A percentile compares a stretch with the other conserved stretches of the same genome.
Evolutionary conservation across 768 basidiomycete species (phyloP).

Genomic region (Ramaria sp.): DNA sequence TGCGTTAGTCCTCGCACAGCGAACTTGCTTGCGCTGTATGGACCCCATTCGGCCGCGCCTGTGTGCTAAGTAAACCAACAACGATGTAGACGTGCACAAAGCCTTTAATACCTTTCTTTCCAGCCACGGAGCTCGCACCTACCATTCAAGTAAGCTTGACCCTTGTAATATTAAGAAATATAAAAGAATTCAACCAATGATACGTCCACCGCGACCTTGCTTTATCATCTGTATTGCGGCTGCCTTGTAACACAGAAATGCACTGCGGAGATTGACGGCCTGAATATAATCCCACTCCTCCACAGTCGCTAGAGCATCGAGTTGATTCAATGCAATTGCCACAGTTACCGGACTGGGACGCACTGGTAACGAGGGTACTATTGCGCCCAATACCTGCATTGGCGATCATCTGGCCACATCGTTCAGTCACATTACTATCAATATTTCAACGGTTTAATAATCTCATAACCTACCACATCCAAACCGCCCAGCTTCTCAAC

Average conservation of each 20-base stretch:
- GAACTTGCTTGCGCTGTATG: conserved; percentile 15
- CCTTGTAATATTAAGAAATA: too few relatives aligned
- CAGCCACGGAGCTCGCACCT: conserved; percentile 29
- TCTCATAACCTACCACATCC: conserved; percentile 19
- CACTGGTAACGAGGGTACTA: conserved; percentile 13
- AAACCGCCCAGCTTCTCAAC: conserved; percentile 19
- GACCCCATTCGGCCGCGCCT: conserved; percentile 11
- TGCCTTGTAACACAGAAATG: conserved; percentile 16
- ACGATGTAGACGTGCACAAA: too few relatives aligned
- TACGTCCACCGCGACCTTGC: conserved; percentile 16
- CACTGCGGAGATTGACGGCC: conserved; percentile 13
- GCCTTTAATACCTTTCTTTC: conserved; percentile 14
- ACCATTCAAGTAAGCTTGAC: neutral
- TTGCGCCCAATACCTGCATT: conserved; percentile 16
- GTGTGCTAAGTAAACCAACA: too few relatives aligned
- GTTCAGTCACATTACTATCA: neutral
- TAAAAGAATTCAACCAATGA: conserved; percentile 5
- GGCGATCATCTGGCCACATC: conserved; percentile 15
- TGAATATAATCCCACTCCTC: conserved; percentile 14
- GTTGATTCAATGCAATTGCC: neutral
- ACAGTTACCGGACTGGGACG: neutral
- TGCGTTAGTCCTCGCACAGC: conserved; percentile 18
- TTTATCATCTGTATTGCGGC: conserved; percentile 17
- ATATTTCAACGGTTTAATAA: neutral
- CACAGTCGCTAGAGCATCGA: conserved; percentile 7